phyloP scores from a whole-genome alignment of 306 rosid species.

The Castanea mollissima region DNA sequence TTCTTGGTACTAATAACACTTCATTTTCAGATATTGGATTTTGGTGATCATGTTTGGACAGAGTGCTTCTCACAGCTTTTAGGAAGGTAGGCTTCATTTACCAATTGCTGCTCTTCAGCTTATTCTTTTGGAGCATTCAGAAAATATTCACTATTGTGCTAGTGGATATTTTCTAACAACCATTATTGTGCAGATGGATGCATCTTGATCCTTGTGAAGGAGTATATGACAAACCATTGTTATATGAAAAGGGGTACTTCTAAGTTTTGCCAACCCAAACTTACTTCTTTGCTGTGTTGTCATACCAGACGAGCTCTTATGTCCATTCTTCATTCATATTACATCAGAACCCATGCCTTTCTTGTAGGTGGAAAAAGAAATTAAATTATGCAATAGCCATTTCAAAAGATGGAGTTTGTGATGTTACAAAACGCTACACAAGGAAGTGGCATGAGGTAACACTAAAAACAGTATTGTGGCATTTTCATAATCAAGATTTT shows the following conservation, averaged over 20 bases:
- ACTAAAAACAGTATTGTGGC: not conserved
- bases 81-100: constrained; percentile 59
- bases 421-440: constrained; percentile 92
- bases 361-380: constrained; percentile 80
- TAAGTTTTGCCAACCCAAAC: not conserved
- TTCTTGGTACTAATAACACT: constrained; percentile 23
- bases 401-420: constrained; percentile 73
- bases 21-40: constrained; percentile 63
- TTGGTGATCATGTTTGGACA: constrained; percentile 92
- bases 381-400: constrained; percentile 71
- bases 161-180: constrained; percentile 23
- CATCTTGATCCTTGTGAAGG: constrained; percentile 97
- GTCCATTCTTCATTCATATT: not conserved
- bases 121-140: not conserved
- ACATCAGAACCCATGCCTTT: not conserved
- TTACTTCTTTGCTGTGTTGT: constrained; percentile 25
- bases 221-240: constrained; percentile 76
- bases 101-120: constrained; percentile 8
- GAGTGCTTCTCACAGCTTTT: constrained; percentile 78
- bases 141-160: constrained; percentile 10
- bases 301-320: constrained; percentile 18
- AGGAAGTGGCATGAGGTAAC: constrained; percentile 90
- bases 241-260: constrained; percentile 90
- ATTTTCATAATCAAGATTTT: not conserved
- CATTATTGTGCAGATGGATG: constrained; percentile 75